These are phyloP conservation scores for Boletus sp. DNA, from an alignment of 768 basidiomycete species.

Conservation along the genomic window DNA sequence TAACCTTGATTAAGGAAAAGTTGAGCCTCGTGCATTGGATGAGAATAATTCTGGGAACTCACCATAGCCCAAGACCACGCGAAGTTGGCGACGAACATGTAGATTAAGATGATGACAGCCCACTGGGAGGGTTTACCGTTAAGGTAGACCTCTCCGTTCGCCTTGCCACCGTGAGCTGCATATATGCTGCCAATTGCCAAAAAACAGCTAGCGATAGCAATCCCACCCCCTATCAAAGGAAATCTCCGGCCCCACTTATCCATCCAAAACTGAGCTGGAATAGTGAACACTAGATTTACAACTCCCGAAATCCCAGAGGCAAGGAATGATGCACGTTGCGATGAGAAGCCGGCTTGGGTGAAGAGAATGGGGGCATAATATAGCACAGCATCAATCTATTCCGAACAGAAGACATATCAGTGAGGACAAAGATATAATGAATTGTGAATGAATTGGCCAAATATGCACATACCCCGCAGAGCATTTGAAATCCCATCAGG, in stretches of 20 bases:
- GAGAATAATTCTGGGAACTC: constrained; percentile 1
- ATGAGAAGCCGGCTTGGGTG: constrained; percentile 48
- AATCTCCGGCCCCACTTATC: constrained; percentile 39
- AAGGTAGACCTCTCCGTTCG: constrained; percentile 23
- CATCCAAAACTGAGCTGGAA: constrained; percentile 37
- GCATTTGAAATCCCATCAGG: constrained; percentile 45
- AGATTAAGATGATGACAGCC: constrained; percentile 46
- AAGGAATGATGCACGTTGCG: constrained; percentile 46
- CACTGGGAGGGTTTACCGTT: constrained; percentile 28
- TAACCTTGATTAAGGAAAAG: constrained; percentile 20
- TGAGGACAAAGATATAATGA: background rate
- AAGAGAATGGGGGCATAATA: constrained; percentile 50
- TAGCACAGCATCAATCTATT: constrained; percentile 27
- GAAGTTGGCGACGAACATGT: constrained; percentile 45
- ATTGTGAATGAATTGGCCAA: background rate
- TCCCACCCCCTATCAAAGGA: constrained; percentile 43
- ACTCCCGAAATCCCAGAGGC: constrained; percentile 51
- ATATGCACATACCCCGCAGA: constrained; percentile 25
- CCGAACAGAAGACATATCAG: background rate
- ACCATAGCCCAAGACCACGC: constrained; percentile 45
- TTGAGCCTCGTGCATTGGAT: background rate
- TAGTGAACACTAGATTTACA: constrained; percentile 39
- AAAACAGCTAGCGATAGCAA: constrained; percentile 38
- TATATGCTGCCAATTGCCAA: constrained; percentile 46
- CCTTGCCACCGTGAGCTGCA: constrained; percentile 37